phyloP scores from a whole-genome alignment of 1,284 basidiomycete genomes.

The Apiotrichum siamense region DNA sequence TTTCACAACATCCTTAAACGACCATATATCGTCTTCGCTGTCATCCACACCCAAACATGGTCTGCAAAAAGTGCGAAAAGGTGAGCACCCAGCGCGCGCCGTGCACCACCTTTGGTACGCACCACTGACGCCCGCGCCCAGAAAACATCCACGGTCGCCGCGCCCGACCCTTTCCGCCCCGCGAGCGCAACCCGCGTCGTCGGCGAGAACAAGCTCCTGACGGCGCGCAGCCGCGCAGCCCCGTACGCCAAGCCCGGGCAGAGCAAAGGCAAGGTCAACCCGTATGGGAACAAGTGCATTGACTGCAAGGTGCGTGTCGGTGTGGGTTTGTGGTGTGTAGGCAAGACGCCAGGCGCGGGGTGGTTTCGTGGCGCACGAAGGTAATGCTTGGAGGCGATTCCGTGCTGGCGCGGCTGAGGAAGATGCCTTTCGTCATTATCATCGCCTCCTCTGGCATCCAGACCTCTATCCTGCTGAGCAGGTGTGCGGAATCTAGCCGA shows the following conservation, averaged over 20 bases:
- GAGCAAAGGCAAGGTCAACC: conserved; percentile 31
- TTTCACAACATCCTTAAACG: neutral
- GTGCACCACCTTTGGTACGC: neutral
- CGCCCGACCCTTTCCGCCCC: conserved; percentile 42
- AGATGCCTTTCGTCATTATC: too few relatives aligned
- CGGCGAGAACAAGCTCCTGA: conserved; percentile 48
- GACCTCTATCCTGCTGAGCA: too few relatives aligned
- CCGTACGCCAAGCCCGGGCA: conserved; percentile 37
- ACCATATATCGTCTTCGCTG: neutral
- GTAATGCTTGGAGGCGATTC: too few relatives aligned
- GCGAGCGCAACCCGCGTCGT: conserved; percentile 36
- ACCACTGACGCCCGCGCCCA: conserved; percentile 14
- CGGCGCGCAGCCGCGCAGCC: conserved; percentile 31
- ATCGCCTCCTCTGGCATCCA: too few relatives aligned
- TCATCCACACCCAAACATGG: conserved; percentile 28
- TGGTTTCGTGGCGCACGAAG: neutral
- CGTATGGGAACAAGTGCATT: conserved; percentile 46
- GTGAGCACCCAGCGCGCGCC: too few relatives aligned
- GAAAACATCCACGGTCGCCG: conserved; percentile 44
- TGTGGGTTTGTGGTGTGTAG: neutral
- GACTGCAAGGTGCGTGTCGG: conserved; percentile 42
- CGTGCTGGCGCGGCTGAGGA: too few relatives aligned
- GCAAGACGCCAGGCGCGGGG: neutral
- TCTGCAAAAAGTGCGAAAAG: conserved; percentile 50
- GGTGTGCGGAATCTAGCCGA: too few relatives aligned